Evolutionary conservation across 2,329 filamentous ascomycete genomes (phyloP).

Genomic region (Sclerotiophoma versabilis): DNA sequence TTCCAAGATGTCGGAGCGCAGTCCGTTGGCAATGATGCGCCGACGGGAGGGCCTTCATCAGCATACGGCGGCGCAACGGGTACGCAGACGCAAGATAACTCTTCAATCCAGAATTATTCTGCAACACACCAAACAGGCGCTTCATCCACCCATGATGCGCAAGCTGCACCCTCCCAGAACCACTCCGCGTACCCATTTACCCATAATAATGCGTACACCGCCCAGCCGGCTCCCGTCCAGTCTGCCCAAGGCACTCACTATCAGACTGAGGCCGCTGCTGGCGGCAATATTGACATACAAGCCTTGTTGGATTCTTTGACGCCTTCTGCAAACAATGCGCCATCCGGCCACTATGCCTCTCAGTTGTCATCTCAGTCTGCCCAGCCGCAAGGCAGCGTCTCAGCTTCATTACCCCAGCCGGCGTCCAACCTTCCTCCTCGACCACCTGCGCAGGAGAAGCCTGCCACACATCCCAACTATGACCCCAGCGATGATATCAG

Average conservation of each 20-base stretch:
- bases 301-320: conserved; percentile 55
- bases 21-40: conserved; percentile 31
- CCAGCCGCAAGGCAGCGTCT: conserved; percentile 43
- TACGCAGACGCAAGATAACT: conserved; percentile 46
- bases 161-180: conserved; percentile 32
- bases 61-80: conserved; percentile 37
- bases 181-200: conserved; percentile 42
- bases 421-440: conserved; percentile 55
- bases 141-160: conserved; percentile 46
- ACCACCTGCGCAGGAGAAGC: conserved; percentile 58
- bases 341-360: conserved; percentile 44
- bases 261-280: conserved; percentile 34
- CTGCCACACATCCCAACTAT: conserved; percentile 57
- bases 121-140: conserved; percentile 41
- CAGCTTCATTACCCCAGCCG: conserved; percentile 48
- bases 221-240: conserved; percentile 39
- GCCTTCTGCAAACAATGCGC: conserved; percentile 41
- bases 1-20: conserved; percentile 36
- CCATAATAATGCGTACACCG: conserved; percentile 46
- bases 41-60: conserved; percentile 30
- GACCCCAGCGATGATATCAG: conserved; percentile 57
- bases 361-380: conserved; percentile 40
- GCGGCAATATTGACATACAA: conserved; percentile 54
- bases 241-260: conserved; percentile 39
- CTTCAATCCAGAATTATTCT: conserved; percentile 49